Conservation (phyloP, 2,329 filamentous ascomycete genomes). For the Elsinoe ampelina region DNA sequence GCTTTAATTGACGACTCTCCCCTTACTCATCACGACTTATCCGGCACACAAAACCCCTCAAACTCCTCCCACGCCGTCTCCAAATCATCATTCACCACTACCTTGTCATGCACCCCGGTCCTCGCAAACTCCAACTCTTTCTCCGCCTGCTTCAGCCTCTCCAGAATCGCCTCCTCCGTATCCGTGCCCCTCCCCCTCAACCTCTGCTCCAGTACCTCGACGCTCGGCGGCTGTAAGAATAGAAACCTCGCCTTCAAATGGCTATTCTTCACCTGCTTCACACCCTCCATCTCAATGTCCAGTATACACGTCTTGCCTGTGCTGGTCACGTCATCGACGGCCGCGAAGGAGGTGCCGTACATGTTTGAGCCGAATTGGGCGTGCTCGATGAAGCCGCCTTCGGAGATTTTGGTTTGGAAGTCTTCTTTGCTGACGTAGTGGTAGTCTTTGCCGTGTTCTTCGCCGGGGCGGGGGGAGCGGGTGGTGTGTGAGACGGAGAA, state of each 20-base stretch:
- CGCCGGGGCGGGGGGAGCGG: constrained; percentile 62
- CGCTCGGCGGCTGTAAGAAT: constrained; percentile 72
- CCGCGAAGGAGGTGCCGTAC: constrained; percentile 76
- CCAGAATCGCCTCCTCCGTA: constrained; percentile 59
- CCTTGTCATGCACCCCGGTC: constrained; percentile 54
- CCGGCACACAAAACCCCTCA: constrained; percentile 26
- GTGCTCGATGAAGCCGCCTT: constrained; percentile 74
- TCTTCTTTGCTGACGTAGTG: constrained; percentile 60
- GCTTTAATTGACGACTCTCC: too few relatives aligned
- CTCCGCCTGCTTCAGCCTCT: constrained; percentile 61
- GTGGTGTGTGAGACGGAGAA: constrained; percentile 63
- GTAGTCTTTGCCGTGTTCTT: constrained; percentile 71
- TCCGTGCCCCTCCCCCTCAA: constrained; percentile 71
- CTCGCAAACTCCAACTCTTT: constrained; percentile 65
- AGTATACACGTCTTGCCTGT: constrained; percentile 67
- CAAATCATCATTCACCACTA: constrained; percentile 57
- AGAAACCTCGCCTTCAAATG: constrained; percentile 68
- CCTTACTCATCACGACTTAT: constrained; percentile 15
- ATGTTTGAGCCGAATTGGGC: constrained; percentile 77
- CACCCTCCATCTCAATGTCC: constrained; percentile 97
- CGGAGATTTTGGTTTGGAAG: constrained; percentile 59
- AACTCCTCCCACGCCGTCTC: constrained; percentile 48
- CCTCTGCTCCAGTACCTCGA: constrained; percentile 63
- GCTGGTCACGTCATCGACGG: constrained; percentile 64
- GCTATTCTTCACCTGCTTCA: constrained; percentile 82